Percentiles rank a stretch among this genome's conserved stretches.
phyloP scores from a whole-genome alignment of 176 grass and related monocot genomes.

The maize (Zea mays) region Zm-B73-REFERENCE-NAM-5.0 NC_050098.1:136792501-136793000 shows the following conservation, averaged over 20 bases:
- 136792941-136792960: conserved; percentile 77
- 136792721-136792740: conserved; percentile 70
- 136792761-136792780: conserved; percentile 73
- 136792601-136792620: conserved; percentile 92
- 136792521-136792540: background rate
- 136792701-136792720: conserved; percentile 91
- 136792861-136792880: conserved; percentile 98
- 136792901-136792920: conserved; percentile 91
- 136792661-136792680: conserved; percentile 73
- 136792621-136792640: conserved; percentile 94
- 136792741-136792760: conserved; percentile 83
- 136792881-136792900: conserved; percentile 97
- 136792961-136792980: conserved; percentile 67
- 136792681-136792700: conserved; percentile 99
- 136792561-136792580: conserved; percentile 80
- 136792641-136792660: conserved; percentile 83
- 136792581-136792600: conserved; percentile 88
- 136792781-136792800: conserved; percentile 78
- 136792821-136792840: conserved; percentile 88
- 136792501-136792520: no score
- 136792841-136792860: conserved; percentile 87
- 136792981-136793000: conserved; percentile 66
- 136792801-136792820: conserved; percentile 86
- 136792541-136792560: conserved; percentile 66
- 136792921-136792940: conserved; percentile 87